Conservation (phyloP, 805 yeast species). For the Metschnikowia rubicola region DNA sequence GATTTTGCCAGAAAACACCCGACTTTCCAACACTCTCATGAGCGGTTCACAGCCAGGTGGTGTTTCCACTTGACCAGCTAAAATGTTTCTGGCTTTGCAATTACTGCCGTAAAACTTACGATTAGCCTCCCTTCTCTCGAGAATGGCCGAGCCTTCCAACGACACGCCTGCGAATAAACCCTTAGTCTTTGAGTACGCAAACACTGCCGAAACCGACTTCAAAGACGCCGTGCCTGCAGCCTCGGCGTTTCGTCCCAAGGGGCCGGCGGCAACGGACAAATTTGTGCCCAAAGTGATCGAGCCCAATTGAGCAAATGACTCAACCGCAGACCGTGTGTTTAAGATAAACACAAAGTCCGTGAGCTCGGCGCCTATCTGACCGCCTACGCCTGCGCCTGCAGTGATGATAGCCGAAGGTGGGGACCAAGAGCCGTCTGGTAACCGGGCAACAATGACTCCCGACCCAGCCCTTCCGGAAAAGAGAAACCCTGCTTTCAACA, state of each 20-base stretch:
- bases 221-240: slow-evolving; percentile 94
- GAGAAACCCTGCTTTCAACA: slow-evolving; percentile 93
- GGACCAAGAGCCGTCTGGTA: slow-evolving; percentile 96
- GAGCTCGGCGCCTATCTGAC: slow-evolving; percentile 92
- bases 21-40: slow-evolving; percentile 78
- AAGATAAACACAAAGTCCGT: slow-evolving; percentile 94
- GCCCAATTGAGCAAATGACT: slow-evolving; percentile 90
- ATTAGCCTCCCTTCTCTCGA: slow-evolving; percentile 97
- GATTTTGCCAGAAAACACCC: slow-evolving; percentile 65
- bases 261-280: slow-evolving; percentile 94
- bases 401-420: slow-evolving; percentile 94
- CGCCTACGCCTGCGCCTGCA: slow-evolving; percentile 99
- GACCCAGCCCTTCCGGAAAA: slow-evolving; percentile 98
- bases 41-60: slow-evolving; percentile 89
- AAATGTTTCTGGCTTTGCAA: slow-evolving; percentile 83
- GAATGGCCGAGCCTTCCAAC: slow-evolving; percentile 89
- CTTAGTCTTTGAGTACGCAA: slow-evolving; percentile 91
- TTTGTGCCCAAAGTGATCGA: slow-evolving; percentile 94
- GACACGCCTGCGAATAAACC: slow-evolving; percentile 98
- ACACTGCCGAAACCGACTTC: slow-evolving; percentile 83
- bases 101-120: slow-evolving; percentile 87
- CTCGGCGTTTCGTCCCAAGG: slow-evolving; percentile 95
- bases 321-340: slow-evolving; percentile 84
- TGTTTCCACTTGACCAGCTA: slow-evolving; percentile 84
- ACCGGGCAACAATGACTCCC: slow-evolving; percentile 88